Evolutionary conservation across 176 grass and related monocot species (phyloP).

Genomic region (Oropetium thomaeum): DNA sequence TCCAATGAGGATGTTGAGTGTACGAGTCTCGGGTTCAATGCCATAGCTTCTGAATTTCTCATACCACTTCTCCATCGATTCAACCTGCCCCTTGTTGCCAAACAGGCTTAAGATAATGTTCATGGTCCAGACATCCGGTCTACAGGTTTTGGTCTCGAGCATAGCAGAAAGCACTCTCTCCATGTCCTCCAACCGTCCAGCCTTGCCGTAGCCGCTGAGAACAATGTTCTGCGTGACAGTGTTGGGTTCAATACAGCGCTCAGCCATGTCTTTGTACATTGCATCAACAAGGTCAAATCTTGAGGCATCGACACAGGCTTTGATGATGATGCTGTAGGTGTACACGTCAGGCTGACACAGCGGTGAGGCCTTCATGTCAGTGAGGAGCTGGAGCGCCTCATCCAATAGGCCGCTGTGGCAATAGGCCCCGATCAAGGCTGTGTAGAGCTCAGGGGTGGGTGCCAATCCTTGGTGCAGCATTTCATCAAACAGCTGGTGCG

Average conservation of each 20-base stretch:
- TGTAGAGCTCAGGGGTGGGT: conserved; percentile 68
- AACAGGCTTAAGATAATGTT: conserved; percentile 91
- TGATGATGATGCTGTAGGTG: conserved; percentile 84
- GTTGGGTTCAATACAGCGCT: conserved; percentile 59
- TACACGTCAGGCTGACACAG: conserved; percentile 85
- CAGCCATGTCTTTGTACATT: conserved; percentile 75
- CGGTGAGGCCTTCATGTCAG: conserved; percentile 62
- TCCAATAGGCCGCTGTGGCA: conserved; percentile 58
- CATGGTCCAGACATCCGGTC: conserved; percentile 95
- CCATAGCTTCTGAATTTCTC: conserved; percentile 85
- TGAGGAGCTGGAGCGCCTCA: conserved; percentile 58
- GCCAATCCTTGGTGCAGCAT: conserved; percentile 65
- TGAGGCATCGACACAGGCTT: conserved; percentile 56
- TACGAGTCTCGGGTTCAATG: conserved; percentile 81
- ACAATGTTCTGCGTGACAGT: conserved; percentile 91
- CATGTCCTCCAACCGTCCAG: conserved; percentile 78
- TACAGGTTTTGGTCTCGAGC: conserved; percentile 59
- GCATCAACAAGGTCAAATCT: conserved; percentile 65
- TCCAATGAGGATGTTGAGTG: conserved; percentile 93
- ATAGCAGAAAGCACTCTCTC: conserved; percentile 68
- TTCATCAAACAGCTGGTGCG: conserved; percentile 56
- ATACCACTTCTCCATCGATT: conserved; percentile 90
- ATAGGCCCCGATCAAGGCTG: conserved; percentile 70
- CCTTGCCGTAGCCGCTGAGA: conserved; percentile 76
- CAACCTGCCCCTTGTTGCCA: conserved; percentile 65